Evolutionary conservation across 2,329 filamentous ascomycete genomes (phyloP).

Genomic region (Chaetomium strumarium): DNA sequence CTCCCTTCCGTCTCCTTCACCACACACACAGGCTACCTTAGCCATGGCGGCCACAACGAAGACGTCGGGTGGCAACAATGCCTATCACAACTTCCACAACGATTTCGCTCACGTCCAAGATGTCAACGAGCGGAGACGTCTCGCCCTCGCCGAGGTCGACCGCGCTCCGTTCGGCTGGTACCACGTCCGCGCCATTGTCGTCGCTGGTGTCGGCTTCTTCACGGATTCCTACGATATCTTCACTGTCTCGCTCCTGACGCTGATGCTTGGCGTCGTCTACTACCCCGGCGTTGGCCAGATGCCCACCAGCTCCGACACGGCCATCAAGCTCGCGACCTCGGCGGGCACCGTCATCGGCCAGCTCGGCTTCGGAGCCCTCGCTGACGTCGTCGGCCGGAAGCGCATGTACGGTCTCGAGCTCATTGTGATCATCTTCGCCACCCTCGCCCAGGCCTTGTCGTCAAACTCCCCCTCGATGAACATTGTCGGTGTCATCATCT

Average conservation of each 20-base stretch:
- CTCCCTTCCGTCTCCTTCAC: neutral
- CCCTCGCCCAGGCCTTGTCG: conserved; percentile 64
- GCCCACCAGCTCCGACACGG: conserved; percentile 63
- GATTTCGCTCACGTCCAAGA: conserved; percentile 51
- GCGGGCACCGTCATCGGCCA: conserved; percentile 80
- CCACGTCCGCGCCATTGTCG: conserved; percentile 69
- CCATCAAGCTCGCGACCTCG: conserved; percentile 80
- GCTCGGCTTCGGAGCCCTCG: conserved; percentile 70
- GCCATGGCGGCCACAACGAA: conserved; percentile 29
- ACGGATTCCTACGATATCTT: conserved; percentile 70
- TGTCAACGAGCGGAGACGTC: conserved; percentile 70
- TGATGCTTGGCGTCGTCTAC: conserved; percentile 76
- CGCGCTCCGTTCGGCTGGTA: conserved; percentile 80
- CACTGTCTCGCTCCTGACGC: conserved; percentile 64
- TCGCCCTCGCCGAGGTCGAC: conserved; percentile 76
- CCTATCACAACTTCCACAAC: conserved; percentile 67
- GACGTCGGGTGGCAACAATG: conserved; percentile 60
- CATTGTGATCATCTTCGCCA: conserved; percentile 74
- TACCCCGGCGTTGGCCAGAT: conserved; percentile 55
- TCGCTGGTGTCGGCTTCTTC: conserved; percentile 83
- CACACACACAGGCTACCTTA: neutral
- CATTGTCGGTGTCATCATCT: conserved; percentile 63
- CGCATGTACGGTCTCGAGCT: conserved; percentile 66
- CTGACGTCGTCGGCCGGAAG: conserved; percentile 67
- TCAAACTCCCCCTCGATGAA: conserved; percentile 58